Evolutionary conservation across 208 protist genomes (phyloP).

Genomic region (Acanthamoeba triangularis): DNA sequence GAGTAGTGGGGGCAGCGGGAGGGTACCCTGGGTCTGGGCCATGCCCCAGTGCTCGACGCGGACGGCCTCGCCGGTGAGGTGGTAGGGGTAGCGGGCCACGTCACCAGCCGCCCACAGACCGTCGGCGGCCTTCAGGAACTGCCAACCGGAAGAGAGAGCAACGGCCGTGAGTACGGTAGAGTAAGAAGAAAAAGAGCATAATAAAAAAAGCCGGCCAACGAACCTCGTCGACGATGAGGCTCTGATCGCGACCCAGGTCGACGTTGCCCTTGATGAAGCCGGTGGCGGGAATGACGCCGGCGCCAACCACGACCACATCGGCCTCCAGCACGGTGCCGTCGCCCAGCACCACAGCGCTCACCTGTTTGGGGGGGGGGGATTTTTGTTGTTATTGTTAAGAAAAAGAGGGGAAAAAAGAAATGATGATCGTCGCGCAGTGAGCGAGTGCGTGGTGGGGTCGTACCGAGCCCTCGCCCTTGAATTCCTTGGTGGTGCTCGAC

Average conservation of each 20-base stretch:
- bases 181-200: background rate
- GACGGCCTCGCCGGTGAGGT: conserved; percentile 72
- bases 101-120: conserved; percentile 78
- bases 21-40: conserved; percentile 57
- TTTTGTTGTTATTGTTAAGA: too few relatives aligned
- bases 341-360: conserved; percentile 74
- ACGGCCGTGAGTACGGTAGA: background rate
- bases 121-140: conserved; percentile 77
- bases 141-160: background rate
- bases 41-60: conserved; percentile 84
- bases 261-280: conserved; percentile 76
- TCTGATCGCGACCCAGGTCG: conserved; percentile 68
- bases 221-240: conserved; percentile 76
- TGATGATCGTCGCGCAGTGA: background rate
- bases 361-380: background rate
- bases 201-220: background rate
- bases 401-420: too few relatives aligned
- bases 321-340: conserved; percentile 64
- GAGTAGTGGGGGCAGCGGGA: background rate
- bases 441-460: background rate
- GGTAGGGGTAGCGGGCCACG: conserved; percentile 80
- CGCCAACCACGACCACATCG: conserved; percentile 81
- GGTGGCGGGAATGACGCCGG: conserved; percentile 79
- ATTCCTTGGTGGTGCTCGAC: conserved; percentile 57
- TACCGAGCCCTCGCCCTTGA: conserved; percentile 66